Conservation (phyloP, 345 rosid genomes). For the Brassica juncea region DNA sequence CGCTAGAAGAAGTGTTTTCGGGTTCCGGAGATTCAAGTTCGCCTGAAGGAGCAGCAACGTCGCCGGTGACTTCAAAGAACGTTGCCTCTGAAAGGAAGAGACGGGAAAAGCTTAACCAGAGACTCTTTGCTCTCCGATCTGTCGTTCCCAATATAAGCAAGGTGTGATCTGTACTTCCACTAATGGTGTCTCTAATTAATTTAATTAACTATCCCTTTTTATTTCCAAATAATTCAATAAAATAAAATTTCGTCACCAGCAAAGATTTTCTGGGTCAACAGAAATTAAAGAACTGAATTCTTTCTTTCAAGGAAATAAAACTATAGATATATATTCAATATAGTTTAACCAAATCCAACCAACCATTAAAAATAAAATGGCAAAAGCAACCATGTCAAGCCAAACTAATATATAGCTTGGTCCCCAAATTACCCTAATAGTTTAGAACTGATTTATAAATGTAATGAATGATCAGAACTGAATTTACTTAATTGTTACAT, state of each 20-base stretch:
- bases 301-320: background rate
- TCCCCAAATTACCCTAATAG: background rate
- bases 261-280: slow-evolving; percentile 16
- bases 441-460: background rate
- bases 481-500: background rate
- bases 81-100: slow-evolving; percentile 84
- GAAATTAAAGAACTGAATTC: slow-evolving; percentile 8
- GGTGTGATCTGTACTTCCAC: slow-evolving; percentile 28
- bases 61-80: slow-evolving; percentile 69
- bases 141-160: slow-evolving; percentile 67
- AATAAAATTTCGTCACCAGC: slow-evolving; percentile 8
- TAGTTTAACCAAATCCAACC: slow-evolving; percentile 34
- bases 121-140: slow-evolving; percentile 83
- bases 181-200: slow-evolving; percentile 5
- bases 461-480: background rate
- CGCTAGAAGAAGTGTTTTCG: slow-evolving; percentile 50
- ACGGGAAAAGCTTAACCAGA: slow-evolving; percentile 81
- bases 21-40: slow-evolving; percentile 85
- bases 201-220: slow-evolving; percentile 19
- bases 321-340: background rate
- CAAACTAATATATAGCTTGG: slow-evolving; percentile 20
- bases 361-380: slow-evolving; percentile 8
- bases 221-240: background rate
- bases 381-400: background rate
- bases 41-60: slow-evolving; percentile 81